phyloP scores from a whole-genome alignment of 352 stramenopile genomes.

The Globisporangium solare region DNA sequence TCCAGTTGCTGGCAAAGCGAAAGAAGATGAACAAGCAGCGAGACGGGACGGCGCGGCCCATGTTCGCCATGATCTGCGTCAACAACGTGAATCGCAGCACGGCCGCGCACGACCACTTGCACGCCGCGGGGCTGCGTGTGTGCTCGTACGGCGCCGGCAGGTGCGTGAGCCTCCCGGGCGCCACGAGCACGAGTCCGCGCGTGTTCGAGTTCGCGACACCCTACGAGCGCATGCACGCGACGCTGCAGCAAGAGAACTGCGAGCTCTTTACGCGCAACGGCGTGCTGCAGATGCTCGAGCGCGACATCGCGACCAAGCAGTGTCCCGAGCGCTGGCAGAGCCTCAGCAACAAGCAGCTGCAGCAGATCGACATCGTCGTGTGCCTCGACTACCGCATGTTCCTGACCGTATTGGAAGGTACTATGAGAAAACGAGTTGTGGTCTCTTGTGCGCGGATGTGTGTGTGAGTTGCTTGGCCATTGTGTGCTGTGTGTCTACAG shows the following conservation, averaged over 20 bases:
- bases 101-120: slow-evolving; percentile 59
- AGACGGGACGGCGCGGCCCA: neutral
- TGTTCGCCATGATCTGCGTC: slow-evolving; percentile 81
- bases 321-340: slow-evolving; percentile 76
- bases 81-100: slow-evolving; percentile 88
- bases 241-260: slow-evolving; percentile 47
- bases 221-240: slow-evolving; percentile 56
- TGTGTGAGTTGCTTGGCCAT: neutral
- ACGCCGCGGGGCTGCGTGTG: slow-evolving; percentile 51
- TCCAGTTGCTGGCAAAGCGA: slow-evolving; percentile 13
- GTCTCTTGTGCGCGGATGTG: neutral
- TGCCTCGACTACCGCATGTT: slow-evolving; percentile 84
- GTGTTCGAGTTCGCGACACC: slow-evolving; percentile 69
- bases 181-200: slow-evolving; percentile 23
- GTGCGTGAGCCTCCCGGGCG: slow-evolving; percentile 55
- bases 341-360: slow-evolving; percentile 52
- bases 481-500: slow-evolving; percentile 16
- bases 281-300: slow-evolving; percentile 65
- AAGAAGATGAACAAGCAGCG: neutral
- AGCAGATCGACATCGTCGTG: slow-evolving; percentile 65
- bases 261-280: slow-evolving; percentile 54
- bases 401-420: slow-evolving; percentile 63
- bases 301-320: slow-evolving; percentile 67
- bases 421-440: neutral
- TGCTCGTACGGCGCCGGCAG: slow-evolving; percentile 66